A percentile compares a stretch with the other conserved stretches of the same genome.
phyloP scores from a whole-genome alignment of 2,329 filamentous ascomycete genomes.

The Pestalotiopsis sp. region DNA sequence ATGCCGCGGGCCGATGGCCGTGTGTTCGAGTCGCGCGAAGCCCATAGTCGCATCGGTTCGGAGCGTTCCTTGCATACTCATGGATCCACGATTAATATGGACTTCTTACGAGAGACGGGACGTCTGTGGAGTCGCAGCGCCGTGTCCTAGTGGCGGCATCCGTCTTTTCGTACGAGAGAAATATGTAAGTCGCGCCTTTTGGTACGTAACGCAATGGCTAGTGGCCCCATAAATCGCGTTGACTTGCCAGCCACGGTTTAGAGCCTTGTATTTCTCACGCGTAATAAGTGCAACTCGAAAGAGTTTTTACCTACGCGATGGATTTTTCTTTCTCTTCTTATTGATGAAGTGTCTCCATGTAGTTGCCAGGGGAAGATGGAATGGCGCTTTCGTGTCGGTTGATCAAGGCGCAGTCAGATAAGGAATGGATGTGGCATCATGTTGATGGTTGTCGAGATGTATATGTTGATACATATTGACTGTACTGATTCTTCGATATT shows the following conservation, averaged over 20 bases:
- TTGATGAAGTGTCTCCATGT: too few species aligned
- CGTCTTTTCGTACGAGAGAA: background rate
- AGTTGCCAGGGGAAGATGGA: too few species aligned
- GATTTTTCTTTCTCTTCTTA: background rate
- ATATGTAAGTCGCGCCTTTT: background rate
- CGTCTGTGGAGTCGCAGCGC: background rate
- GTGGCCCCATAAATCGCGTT: background rate
- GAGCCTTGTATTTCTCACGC: background rate
- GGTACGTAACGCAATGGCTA: background rate
- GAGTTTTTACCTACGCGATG: background rate
- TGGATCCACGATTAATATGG: background rate
- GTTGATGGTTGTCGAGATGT: too few species aligned
- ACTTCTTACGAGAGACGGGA: background rate
- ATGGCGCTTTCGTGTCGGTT: too few species aligned
- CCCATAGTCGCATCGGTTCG: background rate
- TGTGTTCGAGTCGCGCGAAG: background rate
- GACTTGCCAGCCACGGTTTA: background rate
- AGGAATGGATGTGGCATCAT: too few species aligned
- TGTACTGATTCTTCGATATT: too few species aligned
- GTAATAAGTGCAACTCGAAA: conserved; percentile 4
- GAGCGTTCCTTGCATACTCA: conserved; percentile 1
- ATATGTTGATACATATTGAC: too few species aligned
- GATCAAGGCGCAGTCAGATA: too few species aligned
- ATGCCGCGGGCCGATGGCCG: background rate
- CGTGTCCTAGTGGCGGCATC: background rate